Evolutionary conservation across 2,329 filamentous ascomycete species (phyloP).

Genomic region (Clarireedia sp.): DNA sequence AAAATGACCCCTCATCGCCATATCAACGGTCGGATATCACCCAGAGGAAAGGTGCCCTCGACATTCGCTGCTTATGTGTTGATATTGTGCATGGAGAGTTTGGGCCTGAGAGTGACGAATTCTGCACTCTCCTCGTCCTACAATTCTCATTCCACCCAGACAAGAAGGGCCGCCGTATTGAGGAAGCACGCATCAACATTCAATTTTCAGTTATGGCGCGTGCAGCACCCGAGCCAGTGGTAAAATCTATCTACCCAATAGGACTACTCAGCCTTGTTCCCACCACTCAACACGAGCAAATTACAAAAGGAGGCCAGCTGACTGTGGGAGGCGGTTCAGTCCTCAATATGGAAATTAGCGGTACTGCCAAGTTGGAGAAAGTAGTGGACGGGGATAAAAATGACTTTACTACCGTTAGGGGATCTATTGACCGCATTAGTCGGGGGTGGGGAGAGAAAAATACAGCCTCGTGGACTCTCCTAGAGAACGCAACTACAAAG

Average conservation of each 20-base stretch:
- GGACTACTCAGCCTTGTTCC: background rate
- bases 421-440: background rate
- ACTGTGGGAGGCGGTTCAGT: background rate
- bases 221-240: background rate
- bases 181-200: background rate
- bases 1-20: background rate
- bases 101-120: background rate
- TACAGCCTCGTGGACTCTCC: background rate
- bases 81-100: background rate
- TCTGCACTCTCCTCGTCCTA: background rate
- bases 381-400: background rate
- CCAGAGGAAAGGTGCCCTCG: background rate
- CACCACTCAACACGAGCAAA: background rate
- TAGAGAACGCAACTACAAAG: background rate
- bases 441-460: background rate
- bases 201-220: background rate
- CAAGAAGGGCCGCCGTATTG: background rate
- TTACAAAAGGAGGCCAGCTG: background rate
- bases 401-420: background rate
- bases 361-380: background rate
- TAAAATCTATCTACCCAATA: background rate
- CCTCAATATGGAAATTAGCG: background rate
- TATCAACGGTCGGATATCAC: background rate
- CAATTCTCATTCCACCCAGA: background rate
- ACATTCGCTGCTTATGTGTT: background rate